A percentile compares a stretch with the other conserved stretches of the same genome.
Evolutionary conservation across 345 rosid species (phyloP).

Genomic region (Stellera chamaejasme): DNA sequence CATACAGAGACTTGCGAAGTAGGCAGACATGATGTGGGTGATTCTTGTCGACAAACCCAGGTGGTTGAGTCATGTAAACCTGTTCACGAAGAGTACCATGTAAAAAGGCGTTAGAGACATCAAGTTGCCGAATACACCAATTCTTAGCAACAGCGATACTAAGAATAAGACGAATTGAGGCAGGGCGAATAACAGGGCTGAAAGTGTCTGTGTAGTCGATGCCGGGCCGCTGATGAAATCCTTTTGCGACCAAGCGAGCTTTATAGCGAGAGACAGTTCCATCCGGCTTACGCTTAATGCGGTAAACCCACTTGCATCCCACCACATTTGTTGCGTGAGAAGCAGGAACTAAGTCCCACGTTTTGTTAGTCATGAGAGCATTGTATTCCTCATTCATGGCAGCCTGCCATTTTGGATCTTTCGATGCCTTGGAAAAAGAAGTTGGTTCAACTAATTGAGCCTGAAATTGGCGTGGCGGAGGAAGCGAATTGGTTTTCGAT

Average conservation of each 20-base stretch:
- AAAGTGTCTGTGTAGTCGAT: not conserved
- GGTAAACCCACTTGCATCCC: constrained; percentile 1
- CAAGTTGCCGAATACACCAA: not conserved
- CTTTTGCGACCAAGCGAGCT: not conserved
- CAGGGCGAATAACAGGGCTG: not conserved
- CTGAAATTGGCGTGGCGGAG: not conserved
- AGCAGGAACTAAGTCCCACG: not conserved
- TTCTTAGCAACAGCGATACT: not conserved
- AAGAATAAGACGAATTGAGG: not conserved
- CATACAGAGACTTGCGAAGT: too few species aligned
- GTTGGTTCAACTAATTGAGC: not conserved
- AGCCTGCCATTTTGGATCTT: not conserved
- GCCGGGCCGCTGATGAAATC: not conserved
- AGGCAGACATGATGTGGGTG: not conserved
- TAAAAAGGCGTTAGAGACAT: not conserved
- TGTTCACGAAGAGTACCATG: not conserved
- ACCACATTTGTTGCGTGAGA: not conserved
- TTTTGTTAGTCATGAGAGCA: not conserved
- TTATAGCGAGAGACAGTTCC: not conserved
- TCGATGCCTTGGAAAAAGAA: not conserved
- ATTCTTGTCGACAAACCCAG: not conserved
- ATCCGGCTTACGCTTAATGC: not conserved
- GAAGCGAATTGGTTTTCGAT: not conserved
- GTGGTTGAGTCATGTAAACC: not conserved
- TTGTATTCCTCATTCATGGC: not conserved